Percentiles rank a stretch among this genome's conserved stretches.
Evolutionary conservation across 768 basidiomycete genomes (phyloP).

Genomic region (Tulasnella sp.): DNA sequence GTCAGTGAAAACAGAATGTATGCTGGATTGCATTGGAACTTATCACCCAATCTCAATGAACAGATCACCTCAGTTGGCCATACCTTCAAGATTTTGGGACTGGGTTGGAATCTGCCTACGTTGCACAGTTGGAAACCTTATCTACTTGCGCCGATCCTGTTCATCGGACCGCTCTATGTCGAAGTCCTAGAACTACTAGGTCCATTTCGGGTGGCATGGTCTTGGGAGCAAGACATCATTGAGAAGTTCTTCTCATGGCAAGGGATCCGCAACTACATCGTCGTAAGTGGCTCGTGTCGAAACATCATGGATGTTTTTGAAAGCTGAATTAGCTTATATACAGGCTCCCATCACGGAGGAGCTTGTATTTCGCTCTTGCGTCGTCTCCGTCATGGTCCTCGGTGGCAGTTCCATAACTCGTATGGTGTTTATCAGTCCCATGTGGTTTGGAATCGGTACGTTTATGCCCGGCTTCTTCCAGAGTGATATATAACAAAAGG

Average conservation of each 20-base stretch:
- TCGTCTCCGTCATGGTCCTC: constrained; percentile 63
- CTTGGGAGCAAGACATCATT: constrained; percentile 32
- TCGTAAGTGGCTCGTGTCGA: constrained; percentile 26
- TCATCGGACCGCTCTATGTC: constrained; percentile 66
- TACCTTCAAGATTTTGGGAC: constrained; percentile 11
- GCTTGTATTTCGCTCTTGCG: constrained; percentile 77
- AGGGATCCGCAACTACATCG: constrained; percentile 62
- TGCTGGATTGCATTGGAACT: no score
- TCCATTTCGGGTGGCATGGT: constrained; percentile 47
- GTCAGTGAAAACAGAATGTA: not conserved
- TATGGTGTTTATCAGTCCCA: constrained; percentile 72
- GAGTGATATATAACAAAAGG: not conserved
- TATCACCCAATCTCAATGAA: not conserved
- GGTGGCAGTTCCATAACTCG: constrained; percentile 42
- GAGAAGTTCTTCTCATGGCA: constrained; percentile 39
- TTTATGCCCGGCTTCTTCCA: constrained; percentile 10
- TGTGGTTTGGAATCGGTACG: constrained; percentile 82
- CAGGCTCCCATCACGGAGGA: constrained; percentile 91
- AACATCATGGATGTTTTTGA: not conserved
- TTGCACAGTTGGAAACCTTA: constrained; percentile 31
- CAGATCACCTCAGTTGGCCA: not conserved
- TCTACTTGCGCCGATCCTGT: constrained; percentile 61
- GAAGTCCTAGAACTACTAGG: constrained; percentile 36
- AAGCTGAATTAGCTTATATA: not conserved
- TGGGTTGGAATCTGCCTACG: not conserved